These are phyloP conservation scores for Penicillium atrosanguineum DNA, from an alignment of 495 filamentous ascomycete genomes.

Conservation along the genomic window DNA sequence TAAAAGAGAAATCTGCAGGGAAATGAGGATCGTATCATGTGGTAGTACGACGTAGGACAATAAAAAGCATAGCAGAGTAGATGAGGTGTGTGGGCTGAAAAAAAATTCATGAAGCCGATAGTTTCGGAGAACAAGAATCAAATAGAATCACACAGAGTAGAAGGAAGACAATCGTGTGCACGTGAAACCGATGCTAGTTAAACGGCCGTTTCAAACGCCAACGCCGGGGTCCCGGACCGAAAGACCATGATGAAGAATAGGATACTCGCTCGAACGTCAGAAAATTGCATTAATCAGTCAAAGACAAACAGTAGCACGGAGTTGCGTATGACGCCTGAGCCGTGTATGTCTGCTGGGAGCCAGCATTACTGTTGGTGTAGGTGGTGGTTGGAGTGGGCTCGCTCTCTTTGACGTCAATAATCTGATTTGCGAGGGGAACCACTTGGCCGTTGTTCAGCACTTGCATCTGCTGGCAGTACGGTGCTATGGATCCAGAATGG, in stretches of 20 bases:
- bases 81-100: background rate
- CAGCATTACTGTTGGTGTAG: slow-evolving; percentile 21
- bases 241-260: slow-evolving; percentile 24
- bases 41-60: slow-evolving; percentile 2
- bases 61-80: background rate
- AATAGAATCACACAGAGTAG: slow-evolving; percentile 24
- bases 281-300: slow-evolving; percentile 32
- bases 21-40: slow-evolving; percentile 15
- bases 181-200: slow-evolving; percentile 22
- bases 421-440: slow-evolving; percentile 43
- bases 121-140: slow-evolving; percentile 2
- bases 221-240: slow-evolving; percentile 20
- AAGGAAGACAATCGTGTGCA: slow-evolving; percentile 28
- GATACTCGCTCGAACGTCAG: slow-evolving; percentile 18
- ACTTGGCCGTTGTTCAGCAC: slow-evolving; percentile 52
- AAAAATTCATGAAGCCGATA: slow-evolving; percentile 6
- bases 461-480: slow-evolving; percentile 72
- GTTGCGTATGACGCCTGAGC: slow-evolving; percentile 39
- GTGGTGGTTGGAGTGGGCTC: slow-evolving; percentile 46
- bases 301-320: slow-evolving; percentile 43
- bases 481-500: slow-evolving; percentile 34
- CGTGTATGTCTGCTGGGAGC: slow-evolving; percentile 36
- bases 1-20: slow-evolving; percentile 3
- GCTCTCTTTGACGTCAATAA: slow-evolving; percentile 59
- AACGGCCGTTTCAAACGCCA: slow-evolving; percentile 22